Percentiles rank a stretch among this genome's conserved stretches.
These are phyloP conservation scores for Volvox reticuliferus DNA, from an alignment of 139 green algal species.

Conservation along the genomic window DNA sequence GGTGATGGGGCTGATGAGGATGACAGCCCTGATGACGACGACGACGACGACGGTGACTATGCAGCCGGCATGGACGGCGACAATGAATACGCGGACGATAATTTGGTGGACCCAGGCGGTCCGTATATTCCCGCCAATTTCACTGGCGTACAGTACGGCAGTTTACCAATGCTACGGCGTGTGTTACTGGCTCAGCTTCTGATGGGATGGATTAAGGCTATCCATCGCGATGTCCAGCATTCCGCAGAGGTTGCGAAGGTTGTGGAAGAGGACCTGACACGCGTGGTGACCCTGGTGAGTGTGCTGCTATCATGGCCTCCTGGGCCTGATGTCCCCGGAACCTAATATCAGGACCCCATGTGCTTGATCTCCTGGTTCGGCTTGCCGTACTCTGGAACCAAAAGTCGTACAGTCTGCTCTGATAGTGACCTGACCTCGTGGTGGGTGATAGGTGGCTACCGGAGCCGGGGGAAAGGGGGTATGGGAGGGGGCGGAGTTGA, in stretches of 20 bases:
- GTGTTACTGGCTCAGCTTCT: conserved; percentile 19
- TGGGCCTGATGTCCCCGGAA: not conserved
- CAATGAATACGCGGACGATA: not conserved
- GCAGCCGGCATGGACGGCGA: not conserved
- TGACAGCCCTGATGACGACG: not conserved
- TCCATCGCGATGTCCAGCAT: not conserved
- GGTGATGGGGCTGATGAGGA: not conserved
- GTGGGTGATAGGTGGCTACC: too few species aligned
- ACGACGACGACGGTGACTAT: not conserved
- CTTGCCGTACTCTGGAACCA: too few species aligned
- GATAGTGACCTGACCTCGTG: too few species aligned
- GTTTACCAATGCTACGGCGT: not conserved
- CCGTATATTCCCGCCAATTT: not conserved
- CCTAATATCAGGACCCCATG: too few species aligned
- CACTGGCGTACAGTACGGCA: not conserved
- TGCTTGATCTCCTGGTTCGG: too few species aligned
- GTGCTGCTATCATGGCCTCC: not conserved
- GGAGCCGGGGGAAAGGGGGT: too few species aligned
- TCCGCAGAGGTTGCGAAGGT: not conserved
- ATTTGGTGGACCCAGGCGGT: not conserved
- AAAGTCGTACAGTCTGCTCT: too few species aligned
- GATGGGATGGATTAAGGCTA: not conserved
- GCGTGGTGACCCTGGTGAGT: conserved; percentile 8
- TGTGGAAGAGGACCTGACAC: not conserved
- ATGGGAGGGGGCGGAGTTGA: too few species aligned